Percentiles rank a stretch among this genome's conserved stretches.
Conservation (phyloP, 352 stramenopile genomes). For the Phytophthora citricola region DNA sequence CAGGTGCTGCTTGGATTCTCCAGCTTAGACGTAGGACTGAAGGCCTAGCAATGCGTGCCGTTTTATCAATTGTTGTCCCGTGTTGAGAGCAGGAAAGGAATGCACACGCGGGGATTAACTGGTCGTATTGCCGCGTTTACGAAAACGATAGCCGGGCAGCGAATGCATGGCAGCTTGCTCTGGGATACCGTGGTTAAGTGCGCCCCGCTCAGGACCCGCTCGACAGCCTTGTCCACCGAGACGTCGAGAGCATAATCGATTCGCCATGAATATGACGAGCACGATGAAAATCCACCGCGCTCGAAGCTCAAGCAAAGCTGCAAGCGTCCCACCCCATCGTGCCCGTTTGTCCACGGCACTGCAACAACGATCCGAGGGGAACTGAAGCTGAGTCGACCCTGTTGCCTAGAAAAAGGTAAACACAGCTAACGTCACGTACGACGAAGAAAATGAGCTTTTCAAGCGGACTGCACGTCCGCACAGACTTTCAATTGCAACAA, state of each 20-base stretch:
- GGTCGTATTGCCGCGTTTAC: neutral
- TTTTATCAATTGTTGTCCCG: neutral
- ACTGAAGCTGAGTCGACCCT: neutral
- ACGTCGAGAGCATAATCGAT: conserved; percentile 21
- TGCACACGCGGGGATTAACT: neutral
- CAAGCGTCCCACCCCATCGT: neutral
- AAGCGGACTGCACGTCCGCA: too few relatives aligned
- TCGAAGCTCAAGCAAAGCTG: neutral
- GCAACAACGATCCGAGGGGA: conserved; percentile 3
- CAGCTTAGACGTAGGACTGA: neutral
- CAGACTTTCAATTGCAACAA: too few relatives aligned
- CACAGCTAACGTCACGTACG: too few relatives aligned
- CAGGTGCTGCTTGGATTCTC: neutral
- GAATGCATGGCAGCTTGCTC: neutral
- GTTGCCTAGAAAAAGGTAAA: neutral
- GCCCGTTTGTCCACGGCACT: conserved; percentile 3
- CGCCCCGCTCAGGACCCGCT: conserved; percentile 18
- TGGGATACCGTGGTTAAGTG: neutral
- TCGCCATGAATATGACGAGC: conserved; percentile 7
- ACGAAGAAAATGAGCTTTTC: too few relatives aligned
- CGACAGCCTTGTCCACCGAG: conserved; percentile 19
- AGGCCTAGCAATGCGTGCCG: neutral
- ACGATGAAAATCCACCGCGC: conserved; percentile 9
- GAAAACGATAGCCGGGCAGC: conserved; percentile 9
- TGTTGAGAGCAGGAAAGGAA: conserved; percentile 5